These are phyloP conservation scores for Jatropha curcas DNA, from an alignment of 345 rosid genomes.

Conservation along the genomic window DNA sequence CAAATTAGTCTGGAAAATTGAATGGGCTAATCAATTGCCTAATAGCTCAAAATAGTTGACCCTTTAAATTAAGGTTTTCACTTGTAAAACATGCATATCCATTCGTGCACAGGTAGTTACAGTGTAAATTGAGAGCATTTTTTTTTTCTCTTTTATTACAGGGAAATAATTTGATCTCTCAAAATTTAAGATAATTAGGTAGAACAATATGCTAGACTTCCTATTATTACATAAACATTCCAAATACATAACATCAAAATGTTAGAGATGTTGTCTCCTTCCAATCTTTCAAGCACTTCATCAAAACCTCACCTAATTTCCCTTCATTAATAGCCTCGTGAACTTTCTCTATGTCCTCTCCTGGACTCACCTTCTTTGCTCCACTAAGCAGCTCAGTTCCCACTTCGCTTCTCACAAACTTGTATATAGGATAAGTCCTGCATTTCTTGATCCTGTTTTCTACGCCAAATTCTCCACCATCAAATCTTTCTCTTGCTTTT, in stretches of 20 bases:
- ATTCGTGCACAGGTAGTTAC: too few relatives aligned
- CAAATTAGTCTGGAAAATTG: too few relatives aligned
- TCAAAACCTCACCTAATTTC: constrained; percentile 36
- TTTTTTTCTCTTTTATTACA: neutral
- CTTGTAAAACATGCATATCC: too few relatives aligned
- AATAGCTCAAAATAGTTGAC: too few relatives aligned
- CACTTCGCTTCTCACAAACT: constrained; percentile 43
- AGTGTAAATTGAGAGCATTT: neutral
- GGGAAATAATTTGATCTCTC: neutral
- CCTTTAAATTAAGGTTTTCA: too few relatives aligned
- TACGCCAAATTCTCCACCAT: constrained; percentile 19
- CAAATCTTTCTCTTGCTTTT: constrained; percentile 39
- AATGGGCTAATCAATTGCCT: too few relatives aligned
- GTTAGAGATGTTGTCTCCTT: neutral
- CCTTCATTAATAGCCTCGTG: constrained; percentile 42
- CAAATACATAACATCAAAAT: too few relatives aligned
- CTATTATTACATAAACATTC: neutral
- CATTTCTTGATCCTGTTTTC: constrained; percentile 45
- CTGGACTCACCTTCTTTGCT: constrained; percentile 50
- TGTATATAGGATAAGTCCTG: constrained; percentile 44
- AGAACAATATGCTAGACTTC: neutral
- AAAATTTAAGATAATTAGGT: neutral
- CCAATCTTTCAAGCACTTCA: constrained; percentile 32
- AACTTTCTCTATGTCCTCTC: constrained; percentile 53
- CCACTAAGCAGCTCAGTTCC: constrained; percentile 48